Base-by-base conservation (phyloP, 768 basidiomycete genomes). In the Lentinula detonsa region DNA sequence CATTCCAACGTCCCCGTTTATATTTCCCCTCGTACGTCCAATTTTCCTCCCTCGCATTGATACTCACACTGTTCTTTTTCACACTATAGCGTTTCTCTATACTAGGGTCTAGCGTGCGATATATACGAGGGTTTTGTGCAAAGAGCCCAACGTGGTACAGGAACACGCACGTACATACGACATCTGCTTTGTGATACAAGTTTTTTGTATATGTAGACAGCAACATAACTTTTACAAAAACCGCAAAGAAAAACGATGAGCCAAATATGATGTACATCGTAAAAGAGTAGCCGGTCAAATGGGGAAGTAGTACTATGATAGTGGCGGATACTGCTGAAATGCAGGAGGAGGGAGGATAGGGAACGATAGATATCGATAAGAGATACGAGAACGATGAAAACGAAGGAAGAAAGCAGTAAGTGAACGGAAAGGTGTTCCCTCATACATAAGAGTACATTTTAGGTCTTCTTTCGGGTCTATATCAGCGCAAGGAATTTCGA, bases 331-430 rank as follows among this genome's bases (percentile, higher is more conserved):
- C 28, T 28, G 28, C 28, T 8, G 51, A 21, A 28, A 18, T 34
- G 28, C 5, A 16, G 33, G 28, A 35, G 23, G 33, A 5, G 4
- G 13, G 13, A 21, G 18, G 21, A 15, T 4, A 39, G 23, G 28
- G 56, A 8, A 28, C 11, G 56, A 57, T 43, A 57, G 56, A 46
- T 57, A 57, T 54, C 35, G 53, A 54, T 54, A 54, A 54, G 37
- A 39, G 35, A 54, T 54, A 54, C 18, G 53, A 54, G 4, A 54
- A 37, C 50, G 1, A 33, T n/a, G 31, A 35, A 18, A 9, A 52
- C 34, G 37, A 43, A 56, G 13, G 35, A 18, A 56, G n/a, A 55
- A 35, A 18, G 34, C 53, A 37, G 18, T 11, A 55, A 35, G 40
- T 28, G 40, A 55, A 56, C 15, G 9, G 15, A 56, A 6, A 40